Evolutionary conservation across 2,329 filamentous ascomycete species (phyloP).

Genomic region (Sphaerostilbella broomeana): DNA sequence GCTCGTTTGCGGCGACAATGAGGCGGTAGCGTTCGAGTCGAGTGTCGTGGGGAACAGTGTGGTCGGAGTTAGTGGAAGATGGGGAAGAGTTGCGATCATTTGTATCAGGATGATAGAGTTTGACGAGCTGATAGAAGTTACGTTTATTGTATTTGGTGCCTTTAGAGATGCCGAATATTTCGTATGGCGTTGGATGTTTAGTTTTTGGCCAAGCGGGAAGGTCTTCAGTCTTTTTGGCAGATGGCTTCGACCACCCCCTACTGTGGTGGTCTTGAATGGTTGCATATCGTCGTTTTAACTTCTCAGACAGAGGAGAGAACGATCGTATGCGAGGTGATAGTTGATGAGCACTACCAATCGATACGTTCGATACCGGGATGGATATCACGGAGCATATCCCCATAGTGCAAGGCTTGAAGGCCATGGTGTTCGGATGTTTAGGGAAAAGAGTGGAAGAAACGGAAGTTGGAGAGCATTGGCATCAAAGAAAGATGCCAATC

Average conservation of each 20-base stretch:
- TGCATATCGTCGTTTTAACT: slow-evolving; percentile 6
- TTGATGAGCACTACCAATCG: neutral
- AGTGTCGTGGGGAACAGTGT: slow-evolving; percentile 40
- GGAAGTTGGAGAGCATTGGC: neutral
- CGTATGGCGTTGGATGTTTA: slow-evolving; percentile 71
- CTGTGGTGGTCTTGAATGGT: neutral
- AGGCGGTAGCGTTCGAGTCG: slow-evolving; percentile 87
- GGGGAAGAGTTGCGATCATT: slow-evolving; percentile 19
- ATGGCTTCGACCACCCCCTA: slow-evolving; percentile 8
- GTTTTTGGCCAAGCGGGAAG: slow-evolving; percentile 40
- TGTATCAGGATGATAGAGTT: slow-evolving; percentile 89
- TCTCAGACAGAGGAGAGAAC: neutral
- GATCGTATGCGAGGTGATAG: neutral
- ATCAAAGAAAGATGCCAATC: too few species aligned
- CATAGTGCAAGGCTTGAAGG: slow-evolving; percentile 5
- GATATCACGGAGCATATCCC: slow-evolving; percentile 1
- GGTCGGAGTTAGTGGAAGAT: neutral
- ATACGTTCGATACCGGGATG: neutral
- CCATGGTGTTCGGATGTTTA: slow-evolving; percentile 1
- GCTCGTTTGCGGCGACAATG: slow-evolving; percentile 78
- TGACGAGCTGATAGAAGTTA: slow-evolving; percentile 85
- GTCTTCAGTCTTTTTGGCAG: slow-evolving; percentile 9
- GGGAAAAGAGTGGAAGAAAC: neutral
- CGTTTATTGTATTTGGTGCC: slow-evolving; percentile 70
- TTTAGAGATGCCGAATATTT: slow-evolving; percentile 62